These are phyloP conservation scores for Omphalea diandra DNA, from an alignment of 441 rosid genomes.

Conservation along the genomic window DNA sequence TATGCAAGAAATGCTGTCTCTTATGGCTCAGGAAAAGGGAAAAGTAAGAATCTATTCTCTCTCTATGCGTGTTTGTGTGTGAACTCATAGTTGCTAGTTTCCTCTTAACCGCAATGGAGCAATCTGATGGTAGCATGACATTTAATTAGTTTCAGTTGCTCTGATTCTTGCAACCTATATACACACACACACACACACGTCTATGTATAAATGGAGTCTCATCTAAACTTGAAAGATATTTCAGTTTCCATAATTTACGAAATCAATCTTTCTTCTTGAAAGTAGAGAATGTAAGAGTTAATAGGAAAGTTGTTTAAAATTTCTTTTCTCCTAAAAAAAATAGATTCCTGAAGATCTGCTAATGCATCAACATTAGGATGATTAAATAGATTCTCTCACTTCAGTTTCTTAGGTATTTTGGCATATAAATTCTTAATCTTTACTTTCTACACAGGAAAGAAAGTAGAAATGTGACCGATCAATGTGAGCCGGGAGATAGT, in stretches of 20 bases:
- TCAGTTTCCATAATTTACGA: not conserved
- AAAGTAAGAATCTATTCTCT: conserved; percentile 35
- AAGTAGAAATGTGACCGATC: too few relatives aligned
- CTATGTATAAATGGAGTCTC: too few relatives aligned
- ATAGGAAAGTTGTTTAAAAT: not conserved
- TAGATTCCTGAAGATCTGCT: not conserved
- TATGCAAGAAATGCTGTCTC: conserved; percentile 57
- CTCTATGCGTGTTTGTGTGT: not conserved
- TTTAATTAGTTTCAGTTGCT: too few relatives aligned
- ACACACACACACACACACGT: too few relatives aligned
- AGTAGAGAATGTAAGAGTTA: not conserved
- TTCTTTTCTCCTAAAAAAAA: not conserved
- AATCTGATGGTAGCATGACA: too few relatives aligned
- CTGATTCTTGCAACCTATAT: too few relatives aligned
- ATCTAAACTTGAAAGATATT: not conserved
- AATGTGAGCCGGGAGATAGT: too few relatives aligned
- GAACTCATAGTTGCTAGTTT: not conserved
- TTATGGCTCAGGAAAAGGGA: conserved; percentile 52
- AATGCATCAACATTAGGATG: not conserved
- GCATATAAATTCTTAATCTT: too few relatives aligned
- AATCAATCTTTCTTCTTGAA: not conserved
- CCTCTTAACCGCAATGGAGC: not conserved
- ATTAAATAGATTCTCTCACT: too few relatives aligned
- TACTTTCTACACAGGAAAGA: too few relatives aligned
- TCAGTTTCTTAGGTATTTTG: too few relatives aligned